Conservation (phyloP, 345 rosid species). For the Pseudoturritis turrita region DNA sequence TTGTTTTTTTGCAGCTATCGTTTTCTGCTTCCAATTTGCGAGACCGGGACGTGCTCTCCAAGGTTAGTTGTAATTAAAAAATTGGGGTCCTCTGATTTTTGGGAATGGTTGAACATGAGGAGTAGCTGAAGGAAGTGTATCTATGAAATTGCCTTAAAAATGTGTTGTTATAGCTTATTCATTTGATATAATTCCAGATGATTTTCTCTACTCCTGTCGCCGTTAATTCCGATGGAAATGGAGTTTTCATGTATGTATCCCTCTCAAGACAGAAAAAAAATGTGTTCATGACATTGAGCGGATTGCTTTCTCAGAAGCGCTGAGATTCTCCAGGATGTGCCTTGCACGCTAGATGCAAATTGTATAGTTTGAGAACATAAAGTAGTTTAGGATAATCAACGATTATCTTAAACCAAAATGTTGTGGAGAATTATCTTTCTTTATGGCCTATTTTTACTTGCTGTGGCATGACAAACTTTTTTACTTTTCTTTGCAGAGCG, state of each 20-base stretch:
- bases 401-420: not conserved
- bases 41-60: conserved; percentile 73
- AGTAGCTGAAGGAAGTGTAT: not conserved
- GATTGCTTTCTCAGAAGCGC: not conserved
- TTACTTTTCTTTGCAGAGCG: conserved; percentile 46
- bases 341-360: not conserved
- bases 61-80: conserved; percentile 40
- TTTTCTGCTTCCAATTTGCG: conserved; percentile 69
- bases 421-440: not conserved
- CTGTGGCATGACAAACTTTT: not conserved
- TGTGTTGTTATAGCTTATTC: not conserved
- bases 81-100: too few relatives aligned
- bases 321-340: not conserved
- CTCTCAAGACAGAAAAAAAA: not conserved
- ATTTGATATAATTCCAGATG: not conserved
- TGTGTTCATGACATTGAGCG: not conserved
- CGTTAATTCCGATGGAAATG: not conserved
- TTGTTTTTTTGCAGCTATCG: conserved; percentile 46
- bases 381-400: not conserved
- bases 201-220: not conserved
- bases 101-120: not conserved
- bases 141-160: not conserved
- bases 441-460: not conserved
- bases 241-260: not conserved
- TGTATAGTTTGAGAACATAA: not conserved